Evolutionary conservation across 2,329 filamentous ascomycete genomes (phyloP), one percentile per base, ranked within the genome.

Genomic region (Alternaria ventricosa): DNA sequence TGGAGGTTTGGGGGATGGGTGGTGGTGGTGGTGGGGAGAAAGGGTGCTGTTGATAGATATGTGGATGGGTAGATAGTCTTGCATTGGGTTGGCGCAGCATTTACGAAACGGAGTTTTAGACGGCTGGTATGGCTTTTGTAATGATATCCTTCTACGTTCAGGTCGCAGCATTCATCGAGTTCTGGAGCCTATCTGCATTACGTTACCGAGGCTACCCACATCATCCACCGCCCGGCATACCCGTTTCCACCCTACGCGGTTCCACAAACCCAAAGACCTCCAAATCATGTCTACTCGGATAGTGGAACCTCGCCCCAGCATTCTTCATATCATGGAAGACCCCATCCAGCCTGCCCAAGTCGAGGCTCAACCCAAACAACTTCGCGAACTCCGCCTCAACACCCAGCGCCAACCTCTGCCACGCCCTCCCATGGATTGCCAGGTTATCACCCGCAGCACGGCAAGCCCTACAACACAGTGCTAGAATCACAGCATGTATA

Each of bases 1-100:
- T 70, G 46, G 66, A 63, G 33, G 53, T 47, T n/a, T 67, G 53
- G n/a, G 49, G 60, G 1, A 49, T 64, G n/a, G 66, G 43, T 25
- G 20, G n/a, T 13, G n/a, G 33, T 43, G 45, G 22, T 23, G 7
- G 33, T 45, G 11, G 36, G 5, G 53, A 46, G 54, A 59, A 54
- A 47, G 20, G 20, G 15, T 41, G 36, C 18, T 41, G 44, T 47
- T 47, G 44, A 36, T n/a, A n/a, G 33, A 36, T 13, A 36, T 36
- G 30, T 33, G 33, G 0, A 9, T 36, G 33, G 4, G 7, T 36
- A 9, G 33, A n/a, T 36, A 9, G 3, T 8, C 7, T 36, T 36
- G 33, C 33, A 47, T 22, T 20, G 44, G 12, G 44, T 47, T 13
- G 44, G 44, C 44, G 44, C 9, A 23, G 7, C 11, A 20, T 47